Percentiles rank a stretch among this genome's conserved stretches.
These are phyloP conservation scores for Didymellaceae sp. DNA, from an alignment of 2,329 filamentous ascomycete species.

Conservation along the genomic window DNA sequence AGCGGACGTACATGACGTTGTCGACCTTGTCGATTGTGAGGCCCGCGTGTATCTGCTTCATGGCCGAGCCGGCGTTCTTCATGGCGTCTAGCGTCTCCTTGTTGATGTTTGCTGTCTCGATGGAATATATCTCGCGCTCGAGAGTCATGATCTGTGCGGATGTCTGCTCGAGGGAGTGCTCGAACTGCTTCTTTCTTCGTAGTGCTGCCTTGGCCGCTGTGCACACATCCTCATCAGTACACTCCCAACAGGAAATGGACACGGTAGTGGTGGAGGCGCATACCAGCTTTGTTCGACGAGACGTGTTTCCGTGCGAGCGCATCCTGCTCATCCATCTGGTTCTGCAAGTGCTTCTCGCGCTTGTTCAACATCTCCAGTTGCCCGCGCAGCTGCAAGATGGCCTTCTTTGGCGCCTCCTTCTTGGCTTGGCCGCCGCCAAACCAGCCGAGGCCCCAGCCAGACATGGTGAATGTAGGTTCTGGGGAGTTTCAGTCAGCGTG, in stretches of 20 bases:
- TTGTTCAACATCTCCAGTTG: constrained; percentile 99
- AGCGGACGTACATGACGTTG: constrained; percentile 80
- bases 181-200: constrained; percentile 91
- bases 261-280: background rate
- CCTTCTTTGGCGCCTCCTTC: constrained; percentile 96
- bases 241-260: background rate
- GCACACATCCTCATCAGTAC: constrained; percentile 9
- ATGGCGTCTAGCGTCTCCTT: constrained; percentile 93
- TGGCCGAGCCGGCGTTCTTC: constrained; percentile 87
- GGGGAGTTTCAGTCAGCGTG: constrained; percentile 4
- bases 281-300: constrained; percentile 88
- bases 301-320: constrained; percentile 87
- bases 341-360: constrained; percentile 87
- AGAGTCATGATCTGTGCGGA: constrained; percentile 87
- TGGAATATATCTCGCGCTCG: constrained; percentile 93
- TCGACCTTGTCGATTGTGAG: constrained; percentile 95
- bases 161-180: constrained; percentile 91
- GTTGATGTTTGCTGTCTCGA: constrained; percentile 99
- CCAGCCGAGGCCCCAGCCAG: constrained; percentile 69
- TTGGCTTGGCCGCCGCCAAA: constrained; percentile 86
- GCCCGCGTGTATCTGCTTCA: constrained; percentile 90
- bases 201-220: constrained; percentile 88
- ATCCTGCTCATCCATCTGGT: constrained; percentile 93
- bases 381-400: constrained; percentile 83
- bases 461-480: constrained; percentile 36